These are phyloP conservation scores for Arabidopsis arenosa DNA, from an alignment of 345 rosid genomes.

Conservation along the genomic window DNA sequence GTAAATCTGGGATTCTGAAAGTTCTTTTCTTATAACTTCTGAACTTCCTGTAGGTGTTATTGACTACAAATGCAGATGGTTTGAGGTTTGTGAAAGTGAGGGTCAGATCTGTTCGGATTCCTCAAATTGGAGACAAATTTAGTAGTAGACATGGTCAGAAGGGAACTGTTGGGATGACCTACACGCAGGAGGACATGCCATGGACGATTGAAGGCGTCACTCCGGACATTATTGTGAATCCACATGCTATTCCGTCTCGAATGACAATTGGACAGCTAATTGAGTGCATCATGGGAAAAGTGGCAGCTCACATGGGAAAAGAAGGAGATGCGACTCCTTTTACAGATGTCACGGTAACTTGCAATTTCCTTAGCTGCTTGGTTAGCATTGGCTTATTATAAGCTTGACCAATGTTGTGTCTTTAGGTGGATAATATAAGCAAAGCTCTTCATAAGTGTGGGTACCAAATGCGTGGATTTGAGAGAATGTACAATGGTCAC, in stretches of 20 bases:
- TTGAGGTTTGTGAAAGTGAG: conserved; percentile 98
- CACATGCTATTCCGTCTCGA: conserved; percentile 99
- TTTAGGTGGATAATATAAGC: conserved; percentile 96
- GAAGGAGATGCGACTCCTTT: conserved; percentile 99
- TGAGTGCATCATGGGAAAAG: conserved; percentile 99
- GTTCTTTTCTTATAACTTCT: conserved; percentile 11
- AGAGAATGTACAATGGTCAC: conserved; percentile 98
- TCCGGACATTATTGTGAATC: conserved; percentile 93
- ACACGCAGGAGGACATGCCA: conserved; percentile 99
- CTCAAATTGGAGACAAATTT: conserved; percentile 97
- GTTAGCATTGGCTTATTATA: conserved; percentile 2
- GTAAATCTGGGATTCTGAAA: neutral
- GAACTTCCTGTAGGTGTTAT: conserved; percentile 65
- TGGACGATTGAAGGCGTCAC: conserved; percentile 98
- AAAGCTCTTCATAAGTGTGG: conserved; percentile 98
- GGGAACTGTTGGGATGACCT: conserved; percentile 99
- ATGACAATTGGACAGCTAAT: conserved; percentile 99
- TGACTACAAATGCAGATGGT: conserved; percentile 98
- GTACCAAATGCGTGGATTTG: conserved; percentile 97
- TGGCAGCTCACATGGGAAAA: conserved; percentile 99
- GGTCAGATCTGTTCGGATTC: conserved; percentile 93
- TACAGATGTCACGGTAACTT: conserved; percentile 95
- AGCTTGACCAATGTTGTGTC: conserved; percentile 12
- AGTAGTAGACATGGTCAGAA: conserved; percentile 99
- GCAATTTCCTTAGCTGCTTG: conserved; percentile 10